These are phyloP conservation scores for Fagus sylvatica DNA, from an alignment of 306 rosid species.

Conservation along the genomic window DNA sequence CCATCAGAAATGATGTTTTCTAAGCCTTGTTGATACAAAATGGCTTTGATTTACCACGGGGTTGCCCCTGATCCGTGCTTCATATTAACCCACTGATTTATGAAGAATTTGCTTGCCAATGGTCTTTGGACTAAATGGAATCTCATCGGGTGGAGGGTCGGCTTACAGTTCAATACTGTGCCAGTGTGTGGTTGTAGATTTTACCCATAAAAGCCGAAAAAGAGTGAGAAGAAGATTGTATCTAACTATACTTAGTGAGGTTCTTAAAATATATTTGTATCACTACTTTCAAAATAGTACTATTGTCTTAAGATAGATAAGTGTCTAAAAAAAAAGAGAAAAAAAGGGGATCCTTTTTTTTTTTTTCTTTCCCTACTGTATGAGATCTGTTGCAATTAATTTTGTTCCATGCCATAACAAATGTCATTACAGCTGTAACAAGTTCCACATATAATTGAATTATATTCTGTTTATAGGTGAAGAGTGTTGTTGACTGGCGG, in stretches of 20 bases:
- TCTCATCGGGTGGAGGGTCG: background rate
- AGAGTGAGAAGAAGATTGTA: background rate
- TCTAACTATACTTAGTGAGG: background rate
- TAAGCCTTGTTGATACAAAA: background rate
- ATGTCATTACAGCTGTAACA: too few relatives aligned
- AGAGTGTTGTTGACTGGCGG: slow-evolving; percentile 92
- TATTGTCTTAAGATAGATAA: too few relatives aligned
- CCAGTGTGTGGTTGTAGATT: background rate
- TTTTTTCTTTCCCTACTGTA: background rate
- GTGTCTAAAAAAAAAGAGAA: background rate
- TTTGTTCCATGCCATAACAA: background rate
- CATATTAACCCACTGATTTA: background rate
- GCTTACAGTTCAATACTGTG: background rate
- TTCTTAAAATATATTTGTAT: background rate
- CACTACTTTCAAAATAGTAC: background rate
- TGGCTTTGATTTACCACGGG: background rate
- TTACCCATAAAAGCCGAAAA: too few relatives aligned
- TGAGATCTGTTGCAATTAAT: background rate
- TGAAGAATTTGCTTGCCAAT: background rate
- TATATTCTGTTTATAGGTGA: slow-evolving; percentile 57
- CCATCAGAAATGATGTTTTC: background rate
- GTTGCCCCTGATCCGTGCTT: background rate
- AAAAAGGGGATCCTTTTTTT: background rate
- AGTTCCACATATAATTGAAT: background rate
- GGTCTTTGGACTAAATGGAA: background rate